Conservation (phyloP, 2,329 filamentous ascomycete genomes). For the Fusarium setosum region DNA sequence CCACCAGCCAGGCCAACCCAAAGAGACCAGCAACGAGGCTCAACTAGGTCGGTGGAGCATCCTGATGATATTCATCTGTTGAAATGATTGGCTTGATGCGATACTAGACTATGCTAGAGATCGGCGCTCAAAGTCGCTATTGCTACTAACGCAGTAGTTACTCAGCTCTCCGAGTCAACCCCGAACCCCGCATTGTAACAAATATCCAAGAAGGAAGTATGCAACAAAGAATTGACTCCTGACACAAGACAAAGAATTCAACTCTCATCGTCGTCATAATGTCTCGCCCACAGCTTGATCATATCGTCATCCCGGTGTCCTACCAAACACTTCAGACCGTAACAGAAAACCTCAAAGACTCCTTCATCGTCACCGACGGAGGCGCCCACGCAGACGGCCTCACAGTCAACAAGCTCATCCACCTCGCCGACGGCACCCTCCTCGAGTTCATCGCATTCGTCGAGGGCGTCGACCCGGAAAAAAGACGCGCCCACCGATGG, state of each 20-base stretch:
- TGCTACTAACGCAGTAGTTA: background rate
- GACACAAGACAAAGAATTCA: background rate
- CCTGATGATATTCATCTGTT: too few species aligned
- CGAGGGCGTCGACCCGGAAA: slow-evolving; percentile 52
- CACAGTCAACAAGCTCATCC: slow-evolving; percentile 71
- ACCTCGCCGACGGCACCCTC: slow-evolving; percentile 73
- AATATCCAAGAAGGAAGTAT: too few species aligned
- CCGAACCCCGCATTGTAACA: slow-evolving; percentile 32
- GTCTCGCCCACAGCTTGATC: slow-evolving; percentile 61
- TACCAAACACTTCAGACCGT: slow-evolving; percentile 57
- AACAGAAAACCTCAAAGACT: slow-evolving; percentile 61
- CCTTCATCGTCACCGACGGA: slow-evolving; percentile 69
- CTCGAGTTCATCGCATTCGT: slow-evolving; percentile 75
- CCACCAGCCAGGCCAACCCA: slow-evolving; percentile 36
- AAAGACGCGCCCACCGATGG: slow-evolving; percentile 67
- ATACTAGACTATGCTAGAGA: too few species aligned
- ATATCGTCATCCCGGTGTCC: slow-evolving; percentile 73
- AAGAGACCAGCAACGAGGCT: slow-evolving; percentile 40
- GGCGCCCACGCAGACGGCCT: slow-evolving; percentile 70
- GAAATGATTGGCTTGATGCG: too few species aligned
- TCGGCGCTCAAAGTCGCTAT: too few species aligned
- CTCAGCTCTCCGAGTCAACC: slow-evolving; percentile 20
- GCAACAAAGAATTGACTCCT: background rate
- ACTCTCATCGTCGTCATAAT: background rate
- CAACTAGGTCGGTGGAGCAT: too few species aligned